phyloP scores from a whole-genome alignment of 2,329 filamentous ascomycete species.

The Alternaria sp. region DNA sequence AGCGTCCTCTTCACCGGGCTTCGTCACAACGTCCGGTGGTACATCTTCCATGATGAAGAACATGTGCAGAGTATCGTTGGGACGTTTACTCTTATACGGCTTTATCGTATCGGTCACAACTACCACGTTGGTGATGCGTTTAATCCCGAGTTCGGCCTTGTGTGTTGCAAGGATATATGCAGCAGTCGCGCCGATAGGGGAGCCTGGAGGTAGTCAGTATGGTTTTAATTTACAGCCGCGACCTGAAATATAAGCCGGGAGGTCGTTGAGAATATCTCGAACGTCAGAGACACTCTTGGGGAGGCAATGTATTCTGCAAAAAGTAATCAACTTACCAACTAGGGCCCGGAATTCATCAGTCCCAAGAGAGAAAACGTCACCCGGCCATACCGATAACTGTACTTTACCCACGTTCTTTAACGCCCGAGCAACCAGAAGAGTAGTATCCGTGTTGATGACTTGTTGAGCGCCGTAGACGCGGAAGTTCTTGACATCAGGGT shows the following conservation, averaged over 20 bases:
- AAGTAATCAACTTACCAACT: slow-evolving; percentile 18
- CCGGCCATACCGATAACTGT: no score
- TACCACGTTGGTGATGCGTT: slow-evolving; percentile 18
- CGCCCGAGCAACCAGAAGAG: slow-evolving; percentile 16
- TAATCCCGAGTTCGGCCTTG: slow-evolving; percentile 26
- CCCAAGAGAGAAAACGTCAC: no score
- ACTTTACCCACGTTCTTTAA: no score
- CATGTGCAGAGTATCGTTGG: slow-evolving; percentile 3
- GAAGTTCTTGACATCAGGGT: slow-evolving; percentile 23
- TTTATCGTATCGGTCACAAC: slow-evolving; percentile 6
- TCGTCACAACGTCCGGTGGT: background rate
- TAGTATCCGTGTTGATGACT: slow-evolving; percentile 22
- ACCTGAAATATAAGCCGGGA: background rate
- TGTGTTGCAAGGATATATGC: slow-evolving; percentile 19
- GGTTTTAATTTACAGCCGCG: no score
- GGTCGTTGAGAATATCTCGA: background rate
- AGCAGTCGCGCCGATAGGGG: slow-evolving; percentile 26
- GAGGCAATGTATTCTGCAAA: background rate
- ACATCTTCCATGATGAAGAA: slow-evolving; percentile 25
- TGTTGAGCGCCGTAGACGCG: slow-evolving; percentile 20
- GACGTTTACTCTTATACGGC: no score
- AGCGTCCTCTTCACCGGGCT: background rate
- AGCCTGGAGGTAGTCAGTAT: slow-evolving; percentile 10
- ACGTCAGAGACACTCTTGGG: no score
- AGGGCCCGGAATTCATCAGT: slow-evolving; percentile 8